These are phyloP conservation scores for Lonicera japonica DNA, from an alignment of 129 eudicot species.

Conservation along the genomic window DNA sequence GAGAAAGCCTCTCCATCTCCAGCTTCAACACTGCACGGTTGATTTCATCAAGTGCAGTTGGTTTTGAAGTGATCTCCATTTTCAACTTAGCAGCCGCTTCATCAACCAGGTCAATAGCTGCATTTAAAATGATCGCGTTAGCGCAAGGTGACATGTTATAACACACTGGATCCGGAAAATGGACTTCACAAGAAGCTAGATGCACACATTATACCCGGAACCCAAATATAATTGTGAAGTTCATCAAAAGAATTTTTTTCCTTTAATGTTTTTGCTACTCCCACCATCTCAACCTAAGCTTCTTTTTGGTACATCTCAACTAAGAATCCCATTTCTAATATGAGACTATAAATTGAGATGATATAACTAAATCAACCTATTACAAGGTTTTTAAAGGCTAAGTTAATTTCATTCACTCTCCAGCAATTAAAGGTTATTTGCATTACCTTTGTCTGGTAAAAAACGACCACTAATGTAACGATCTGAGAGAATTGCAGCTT, in stretches of 20 bases:
- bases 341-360: no score
- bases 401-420: no score
- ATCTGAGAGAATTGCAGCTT: slow-evolving; percentile 92
- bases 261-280: no score
- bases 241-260: neutral
- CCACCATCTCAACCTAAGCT: no score
- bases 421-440: neutral
- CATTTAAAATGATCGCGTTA: slow-evolving; percentile 5
- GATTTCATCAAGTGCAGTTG: slow-evolving; percentile 96
- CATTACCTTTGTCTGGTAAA: slow-evolving; percentile 88
- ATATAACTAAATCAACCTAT: no score
- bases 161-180: neutral
- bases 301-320: no score
- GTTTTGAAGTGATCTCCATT: slow-evolving; percentile 98
- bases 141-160: neutral
- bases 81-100: slow-evolving; percentile 98
- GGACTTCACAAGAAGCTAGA: neutral
- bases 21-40: slow-evolving; percentile 77
- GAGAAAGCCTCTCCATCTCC: slow-evolving; percentile 97
- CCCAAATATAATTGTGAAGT: neutral
- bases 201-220: neutral
- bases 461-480: slow-evolving; percentile 96
- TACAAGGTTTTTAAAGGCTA: no score
- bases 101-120: slow-evolving; percentile 97
- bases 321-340: no score